Percentiles rank a stretch among this genome's conserved stretches.
These are phyloP conservation scores for Metschnikowia continentalis DNA, from an alignment of 805 yeast genomes.

Conservation along the genomic window DNA sequence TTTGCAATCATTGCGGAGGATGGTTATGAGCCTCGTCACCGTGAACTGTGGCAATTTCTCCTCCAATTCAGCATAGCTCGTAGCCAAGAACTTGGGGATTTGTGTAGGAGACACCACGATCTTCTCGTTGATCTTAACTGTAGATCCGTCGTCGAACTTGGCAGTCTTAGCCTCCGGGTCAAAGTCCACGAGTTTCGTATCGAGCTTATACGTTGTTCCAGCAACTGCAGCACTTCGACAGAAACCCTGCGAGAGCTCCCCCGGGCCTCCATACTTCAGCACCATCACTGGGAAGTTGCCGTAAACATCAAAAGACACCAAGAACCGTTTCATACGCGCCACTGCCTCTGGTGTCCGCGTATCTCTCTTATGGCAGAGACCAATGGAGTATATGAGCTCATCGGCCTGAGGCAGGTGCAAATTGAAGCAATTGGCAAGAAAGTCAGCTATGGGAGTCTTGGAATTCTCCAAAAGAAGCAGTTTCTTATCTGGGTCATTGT, in stretches of 20 bases:
- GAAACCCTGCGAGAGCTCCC: slow-evolving; percentile 94
- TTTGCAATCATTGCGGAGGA: slow-evolving; percentile 80
- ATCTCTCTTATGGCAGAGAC: slow-evolving; percentile 60
- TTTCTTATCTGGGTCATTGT: slow-evolving; percentile 57
- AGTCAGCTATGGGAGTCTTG: slow-evolving; percentile 52
- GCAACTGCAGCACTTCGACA: slow-evolving; percentile 98
- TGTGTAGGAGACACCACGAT: slow-evolving; percentile 73
- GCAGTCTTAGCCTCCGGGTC: slow-evolving; percentile 69
- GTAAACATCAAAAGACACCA: slow-evolving; percentile 82
- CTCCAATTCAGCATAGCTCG: slow-evolving; percentile 40
- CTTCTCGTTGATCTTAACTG: slow-evolving; percentile 73
- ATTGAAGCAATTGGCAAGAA: slow-evolving; percentile 62
- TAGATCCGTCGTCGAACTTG: slow-evolving; percentile 67
- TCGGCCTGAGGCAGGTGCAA: slow-evolving; percentile 69
- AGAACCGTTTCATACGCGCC: slow-evolving; percentile 75
- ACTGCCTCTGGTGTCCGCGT: slow-evolving; percentile 72
- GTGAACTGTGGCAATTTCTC: slow-evolving; percentile 44
- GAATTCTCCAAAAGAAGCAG: slow-evolving; percentile 55
- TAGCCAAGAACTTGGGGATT: slow-evolving; percentile 38
- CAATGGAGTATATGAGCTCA: slow-evolving; percentile 84
- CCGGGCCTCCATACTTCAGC: slow-evolving; percentile 93
- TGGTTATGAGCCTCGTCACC: slow-evolving; percentile 71
- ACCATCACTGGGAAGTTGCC: slow-evolving; percentile 92
- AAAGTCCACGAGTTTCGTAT: slow-evolving; percentile 59
- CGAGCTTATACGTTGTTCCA: slow-evolving; percentile 87